These are phyloP conservation scores for Sporothrix euskadiensis DNA, from an alignment of 2,329 filamentous ascomycete genomes.

Conservation along the genomic window DNA sequence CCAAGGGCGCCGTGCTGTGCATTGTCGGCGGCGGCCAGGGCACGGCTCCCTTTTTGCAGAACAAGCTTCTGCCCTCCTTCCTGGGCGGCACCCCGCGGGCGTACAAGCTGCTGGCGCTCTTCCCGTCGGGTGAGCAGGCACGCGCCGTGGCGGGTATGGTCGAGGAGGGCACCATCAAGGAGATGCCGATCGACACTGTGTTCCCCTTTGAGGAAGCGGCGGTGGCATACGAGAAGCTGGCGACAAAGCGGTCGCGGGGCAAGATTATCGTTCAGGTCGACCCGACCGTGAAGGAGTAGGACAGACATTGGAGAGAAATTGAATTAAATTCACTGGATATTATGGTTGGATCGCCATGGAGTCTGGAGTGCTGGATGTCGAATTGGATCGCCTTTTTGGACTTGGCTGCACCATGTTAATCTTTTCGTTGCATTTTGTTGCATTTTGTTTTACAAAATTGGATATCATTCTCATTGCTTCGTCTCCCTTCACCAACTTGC, in stretches of 20 bases:
- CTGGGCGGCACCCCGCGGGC: conserved; percentile 40
- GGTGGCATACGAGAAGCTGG: conserved; percentile 40
- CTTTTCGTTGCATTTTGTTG: neutral
- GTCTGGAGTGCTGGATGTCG: neutral
- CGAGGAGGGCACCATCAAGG: conserved; percentile 36
- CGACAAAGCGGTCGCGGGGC: conserved; percentile 39
- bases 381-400: neutral
- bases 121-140: conserved; percentile 36
- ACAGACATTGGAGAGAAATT: no score
- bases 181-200: conserved; percentile 39
- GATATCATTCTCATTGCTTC: neutral
- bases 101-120: conserved; percentile 39
- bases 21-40: conserved; percentile 41
- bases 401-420: neutral
- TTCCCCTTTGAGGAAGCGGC: conserved; percentile 37
- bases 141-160: conserved; percentile 37
- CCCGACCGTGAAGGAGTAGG: neutral
- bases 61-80: conserved; percentile 38
- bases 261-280: conserved; percentile 40
- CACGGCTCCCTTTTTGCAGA: conserved; percentile 37
- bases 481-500: neutral
- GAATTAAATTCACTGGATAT: no score
- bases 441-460: neutral
- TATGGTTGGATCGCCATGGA: no score
- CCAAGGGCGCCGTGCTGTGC: conserved; percentile 41